Evolutionary conservation across 2,329 filamentous ascomycete species (phyloP).

Genomic region (Cercospora janseana): DNA sequence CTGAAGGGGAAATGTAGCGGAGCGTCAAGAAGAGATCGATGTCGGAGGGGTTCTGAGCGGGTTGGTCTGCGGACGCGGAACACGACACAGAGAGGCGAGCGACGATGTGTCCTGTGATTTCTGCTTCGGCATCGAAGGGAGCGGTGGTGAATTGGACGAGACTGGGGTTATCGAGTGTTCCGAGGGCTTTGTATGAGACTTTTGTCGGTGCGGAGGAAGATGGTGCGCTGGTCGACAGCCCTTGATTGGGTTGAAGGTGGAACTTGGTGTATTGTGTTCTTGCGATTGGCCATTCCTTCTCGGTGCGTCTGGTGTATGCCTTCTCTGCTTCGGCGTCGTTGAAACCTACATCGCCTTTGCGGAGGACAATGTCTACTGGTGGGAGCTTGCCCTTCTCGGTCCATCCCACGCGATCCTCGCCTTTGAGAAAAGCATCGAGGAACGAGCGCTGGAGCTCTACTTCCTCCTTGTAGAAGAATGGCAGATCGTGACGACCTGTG

Average conservation of each 20-base stretch:
- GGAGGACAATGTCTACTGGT: conserved; percentile 59
- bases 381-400: conserved; percentile 56
- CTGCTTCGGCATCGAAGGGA: conserved; percentile 61
- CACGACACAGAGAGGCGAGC: conserved; percentile 63
- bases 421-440: conserved; percentile 69
- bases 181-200: conserved; percentile 58
- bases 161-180: conserved; percentile 53
- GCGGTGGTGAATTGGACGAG: conserved; percentile 58
- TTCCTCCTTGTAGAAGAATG: conserved; percentile 69
- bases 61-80: conserved; percentile 16
- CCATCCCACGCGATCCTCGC: conserved; percentile 63
- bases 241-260: conserved; percentile 53
- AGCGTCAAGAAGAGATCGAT: conserved; percentile 64
- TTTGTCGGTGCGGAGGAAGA: conserved; percentile 27
- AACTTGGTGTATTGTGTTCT: conserved; percentile 63
- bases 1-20: conserved; percentile 55
- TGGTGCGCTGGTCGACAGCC: conserved; percentile 35
- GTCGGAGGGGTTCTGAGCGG: conserved; percentile 46
- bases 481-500: conserved; percentile 67
- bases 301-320: conserved; percentile 54
- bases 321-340: conserved; percentile 63
- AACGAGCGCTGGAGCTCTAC: conserved; percentile 67
- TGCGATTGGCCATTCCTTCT: conserved; percentile 66
- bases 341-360: conserved; percentile 66
- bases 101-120: conserved; percentile 67